Percentiles rank a stretch among this genome's conserved stretches.
Conservation (phyloP, 495 filamentous ascomycete genomes). For the Neurospora sp. region DNA sequence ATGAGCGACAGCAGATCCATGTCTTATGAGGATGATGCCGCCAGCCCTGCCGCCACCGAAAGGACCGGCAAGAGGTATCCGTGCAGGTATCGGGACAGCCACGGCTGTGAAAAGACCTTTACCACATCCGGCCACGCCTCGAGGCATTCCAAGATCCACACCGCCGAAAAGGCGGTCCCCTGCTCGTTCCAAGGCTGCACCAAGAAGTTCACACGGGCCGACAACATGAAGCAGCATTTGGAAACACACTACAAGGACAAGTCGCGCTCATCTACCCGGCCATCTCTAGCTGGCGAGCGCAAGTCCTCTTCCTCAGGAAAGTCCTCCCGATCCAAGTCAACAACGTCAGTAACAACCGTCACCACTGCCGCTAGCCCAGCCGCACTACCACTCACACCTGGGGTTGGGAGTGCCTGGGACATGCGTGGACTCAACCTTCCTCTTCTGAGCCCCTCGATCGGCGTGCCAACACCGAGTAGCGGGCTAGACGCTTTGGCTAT, state of each 20-base stretch:
- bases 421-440: constrained; percentile 33
- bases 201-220: constrained; percentile 91
- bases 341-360: constrained; percentile 1
- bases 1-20: constrained; percentile 15
- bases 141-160: constrained; percentile 95
- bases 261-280: constrained; percentile 24
- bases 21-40: constrained; percentile 32
- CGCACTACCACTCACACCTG: constrained; percentile 1
- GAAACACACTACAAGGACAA: constrained; percentile 68
- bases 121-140: constrained; percentile 94
- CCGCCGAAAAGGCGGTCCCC: constrained; percentile 83
- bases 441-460: constrained; percentile 25
- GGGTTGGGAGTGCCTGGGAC: constrained; percentile 28
- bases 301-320: constrained; percentile 25
- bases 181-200: constrained; percentile 70
- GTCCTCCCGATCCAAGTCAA: constrained; percentile 17
- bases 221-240: constrained; percentile 98
- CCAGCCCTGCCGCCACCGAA: constrained; percentile 26
- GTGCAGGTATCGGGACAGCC: constrained; percentile 53
- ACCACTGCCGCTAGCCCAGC: neutral
- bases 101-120: constrained; percentile 72
- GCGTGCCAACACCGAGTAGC: constrained; percentile 21
- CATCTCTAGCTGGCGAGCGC: constrained; percentile 15
- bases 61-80: constrained; percentile 50
- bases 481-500: constrained; percentile 33